A percentile compares a stretch with the other conserved stretches of the same genome.
phyloP scores from a whole-genome alignment of 768 basidiomycete species.

The Termitomyces sp. region DNA sequence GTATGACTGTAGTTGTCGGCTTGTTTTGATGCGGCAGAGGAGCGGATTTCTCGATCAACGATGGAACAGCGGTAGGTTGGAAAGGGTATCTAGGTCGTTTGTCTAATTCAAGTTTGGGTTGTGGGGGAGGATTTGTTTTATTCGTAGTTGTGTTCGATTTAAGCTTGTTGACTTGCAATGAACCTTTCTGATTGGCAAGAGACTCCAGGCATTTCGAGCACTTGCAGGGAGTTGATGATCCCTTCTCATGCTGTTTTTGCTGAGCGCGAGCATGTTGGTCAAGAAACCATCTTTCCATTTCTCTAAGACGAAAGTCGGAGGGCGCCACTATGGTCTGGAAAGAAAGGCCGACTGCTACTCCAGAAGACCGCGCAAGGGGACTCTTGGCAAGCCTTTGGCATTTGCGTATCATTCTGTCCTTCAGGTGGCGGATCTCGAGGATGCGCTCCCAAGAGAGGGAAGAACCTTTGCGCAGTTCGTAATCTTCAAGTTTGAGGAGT shows the following conservation, averaged over 20 bases:
- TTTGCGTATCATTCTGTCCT: slow-evolving; percentile 80
- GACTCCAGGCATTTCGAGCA: slow-evolving; percentile 21
- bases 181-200: not conserved
- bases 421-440: slow-evolving; percentile 69
- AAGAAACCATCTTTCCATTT: slow-evolving; percentile 76
- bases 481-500: slow-evolving; percentile 55
- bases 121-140: not conserved
- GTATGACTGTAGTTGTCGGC: not conserved
- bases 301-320: slow-evolving; percentile 67
- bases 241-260: slow-evolving; percentile 6
- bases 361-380: slow-evolving; percentile 18
- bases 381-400: slow-evolving; percentile 58
- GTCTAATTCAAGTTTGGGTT: slow-evolving; percentile 5
- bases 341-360: slow-evolving; percentile 28
- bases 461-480: slow-evolving; percentile 54
- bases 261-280: slow-evolving; percentile 41
- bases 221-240: slow-evolving; percentile 11
- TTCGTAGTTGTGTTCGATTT: not conserved
- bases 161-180: slow-evolving; percentile 2
- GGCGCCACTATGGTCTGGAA: slow-evolving; percentile 70
- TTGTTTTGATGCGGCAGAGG: slow-evolving; percentile 4
- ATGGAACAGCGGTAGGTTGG: not conserved
- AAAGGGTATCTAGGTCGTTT: slow-evolving; percentile 8
- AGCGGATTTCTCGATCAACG: slow-evolving; percentile 1
- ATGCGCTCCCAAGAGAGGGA: slow-evolving; percentile 63